phyloP scores from a whole-genome alignment of 768 basidiomycete genomes.

The Piloderma croceum region DNA sequence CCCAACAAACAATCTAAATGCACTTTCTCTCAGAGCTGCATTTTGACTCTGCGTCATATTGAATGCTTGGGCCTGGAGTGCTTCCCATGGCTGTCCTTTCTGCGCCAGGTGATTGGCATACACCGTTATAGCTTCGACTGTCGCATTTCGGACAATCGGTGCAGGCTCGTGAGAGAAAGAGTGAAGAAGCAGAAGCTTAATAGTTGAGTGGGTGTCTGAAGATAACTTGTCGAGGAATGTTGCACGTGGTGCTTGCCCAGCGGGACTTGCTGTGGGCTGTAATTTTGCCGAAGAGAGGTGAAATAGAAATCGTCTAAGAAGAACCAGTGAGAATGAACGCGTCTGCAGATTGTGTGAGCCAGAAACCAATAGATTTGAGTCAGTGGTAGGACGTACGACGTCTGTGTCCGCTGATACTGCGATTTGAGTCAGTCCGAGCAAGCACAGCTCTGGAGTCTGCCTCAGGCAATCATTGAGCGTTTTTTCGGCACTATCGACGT shows the following conservation, averaged over 20 bases:
- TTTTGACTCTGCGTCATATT: slow-evolving; percentile 42
- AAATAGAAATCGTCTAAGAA: slow-evolving; percentile 74
- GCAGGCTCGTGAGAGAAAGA: slow-evolving; percentile 59
- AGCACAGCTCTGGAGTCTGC: slow-evolving; percentile 74
- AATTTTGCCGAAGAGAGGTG: slow-evolving; percentile 53
- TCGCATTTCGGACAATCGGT: slow-evolving; percentile 54
- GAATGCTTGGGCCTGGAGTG: slow-evolving; percentile 67
- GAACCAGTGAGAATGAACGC: slow-evolving; percentile 80
- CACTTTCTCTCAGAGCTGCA: slow-evolving; percentile 47
- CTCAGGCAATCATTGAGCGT: slow-evolving; percentile 76
- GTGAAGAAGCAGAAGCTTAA: slow-evolving; percentile 69
- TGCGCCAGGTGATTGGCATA: slow-evolving; percentile 69
- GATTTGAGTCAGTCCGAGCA: slow-evolving; percentile 75
- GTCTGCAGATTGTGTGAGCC: slow-evolving; percentile 41
- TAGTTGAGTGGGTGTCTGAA: slow-evolving; percentile 53
- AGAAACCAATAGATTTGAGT: background rate
- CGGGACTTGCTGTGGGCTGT: too few relatives aligned
- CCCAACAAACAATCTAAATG: slow-evolving; percentile 67
- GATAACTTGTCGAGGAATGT: slow-evolving; percentile 77
- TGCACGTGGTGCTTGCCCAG: slow-evolving; percentile 33
- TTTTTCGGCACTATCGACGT: slow-evolving; percentile 58
- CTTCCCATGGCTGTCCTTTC: slow-evolving; percentile 78
- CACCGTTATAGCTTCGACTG: slow-evolving; percentile 72
- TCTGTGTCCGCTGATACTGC: slow-evolving; percentile 73
- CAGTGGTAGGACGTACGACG: slow-evolving; percentile 50